These are phyloP conservation scores for Escovopsis weberi DNA, from an alignment of 2,329 filamentous ascomycete species.

Conservation along the genomic window DNA sequence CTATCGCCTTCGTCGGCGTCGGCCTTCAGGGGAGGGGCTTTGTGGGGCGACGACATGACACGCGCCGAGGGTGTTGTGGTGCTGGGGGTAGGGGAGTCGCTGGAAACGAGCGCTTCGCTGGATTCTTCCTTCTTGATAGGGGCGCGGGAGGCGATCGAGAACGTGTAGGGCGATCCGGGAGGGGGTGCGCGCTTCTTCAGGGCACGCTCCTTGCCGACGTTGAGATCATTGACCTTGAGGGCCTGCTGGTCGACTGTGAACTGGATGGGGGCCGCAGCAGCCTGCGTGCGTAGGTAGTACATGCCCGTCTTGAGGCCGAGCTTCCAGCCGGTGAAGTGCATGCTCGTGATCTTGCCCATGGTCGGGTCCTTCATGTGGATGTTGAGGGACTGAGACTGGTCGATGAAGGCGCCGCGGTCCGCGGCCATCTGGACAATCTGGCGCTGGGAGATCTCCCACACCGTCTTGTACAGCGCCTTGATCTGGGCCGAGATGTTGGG, in stretches of 20 bases:
- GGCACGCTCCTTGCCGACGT: constrained; percentile 48
- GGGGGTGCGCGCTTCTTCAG: constrained; percentile 57
- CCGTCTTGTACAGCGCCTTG: constrained; percentile 97
- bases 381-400: constrained; percentile 97
- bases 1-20: constrained; percentile 65
- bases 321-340: constrained; percentile 99
- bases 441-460: constrained; percentile 97
- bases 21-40: constrained; percentile 57
- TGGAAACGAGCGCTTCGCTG: constrained; percentile 17
- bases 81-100: constrained; percentile 40
- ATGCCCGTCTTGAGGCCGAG: constrained; percentile 98
- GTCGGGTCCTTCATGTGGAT: constrained; percentile 99
- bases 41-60: constrained; percentile 41
- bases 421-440: constrained; percentile 95
- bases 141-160: constrained; percentile 42
- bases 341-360: constrained; percentile 99
- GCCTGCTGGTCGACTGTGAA: constrained; percentile 98
- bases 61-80: constrained; percentile 41
- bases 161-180: constrained; percentile 37
- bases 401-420: constrained; percentile 95
- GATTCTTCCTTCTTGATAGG: constrained; percentile 42
- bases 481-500: constrained; percentile 92
- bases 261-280: constrained; percentile 90
- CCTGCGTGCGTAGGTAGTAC: constrained; percentile 99
- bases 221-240: constrained; percentile 74